Conservation (phyloP, 768 basidiomycete species). For the Tremella yokohamensis region DNA sequence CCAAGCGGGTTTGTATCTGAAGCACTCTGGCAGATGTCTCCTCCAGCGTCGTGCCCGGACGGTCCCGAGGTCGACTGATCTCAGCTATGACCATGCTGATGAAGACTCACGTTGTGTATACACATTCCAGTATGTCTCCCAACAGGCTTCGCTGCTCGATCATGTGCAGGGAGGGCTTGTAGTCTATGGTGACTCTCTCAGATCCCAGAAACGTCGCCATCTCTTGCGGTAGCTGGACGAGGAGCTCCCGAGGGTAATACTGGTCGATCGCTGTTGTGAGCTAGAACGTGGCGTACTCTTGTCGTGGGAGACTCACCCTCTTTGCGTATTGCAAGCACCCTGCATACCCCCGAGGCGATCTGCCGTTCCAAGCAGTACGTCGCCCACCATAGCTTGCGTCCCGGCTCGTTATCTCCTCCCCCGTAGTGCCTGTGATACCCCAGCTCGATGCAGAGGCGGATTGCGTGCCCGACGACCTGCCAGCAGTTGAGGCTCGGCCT, state of each 20-base stretch:
- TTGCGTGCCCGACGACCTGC: conserved; percentile 10
- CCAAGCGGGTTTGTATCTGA: conserved; percentile 7
- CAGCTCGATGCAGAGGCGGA: conserved; percentile 6
- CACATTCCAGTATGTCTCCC: conserved; percentile 10
- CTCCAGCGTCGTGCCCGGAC: not conserved
- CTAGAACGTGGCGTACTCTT: not conserved
- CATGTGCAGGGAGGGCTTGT: conserved; percentile 2
- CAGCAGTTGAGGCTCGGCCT: conserved; percentile 1
- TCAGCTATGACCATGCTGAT: no score
- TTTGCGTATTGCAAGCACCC: conserved; percentile 5
- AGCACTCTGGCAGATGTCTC: conserved; percentile 10
- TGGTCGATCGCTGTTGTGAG: conserved; percentile 3
- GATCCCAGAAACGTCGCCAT: not conserved
- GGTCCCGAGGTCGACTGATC: conserved; percentile 9
- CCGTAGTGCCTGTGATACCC: conserved; percentile 2
- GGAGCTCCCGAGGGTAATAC: not conserved
- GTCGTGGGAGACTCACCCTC: conserved; percentile 1
- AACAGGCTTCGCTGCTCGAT: conserved; percentile 7
- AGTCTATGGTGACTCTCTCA: not conserved
- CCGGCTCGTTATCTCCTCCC: conserved; percentile 8
- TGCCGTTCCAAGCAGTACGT: conserved; percentile 4
- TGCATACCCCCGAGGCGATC: not conserved
- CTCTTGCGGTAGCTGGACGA: not conserved
- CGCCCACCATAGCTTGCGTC: conserved; percentile 7
- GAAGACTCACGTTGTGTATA: conserved; percentile 10